Evolutionary conservation across 2,329 filamentous ascomycete species (phyloP), one percentile per base, ranked within the genome.

Genomic region (Diaporthe sp.): DNA sequence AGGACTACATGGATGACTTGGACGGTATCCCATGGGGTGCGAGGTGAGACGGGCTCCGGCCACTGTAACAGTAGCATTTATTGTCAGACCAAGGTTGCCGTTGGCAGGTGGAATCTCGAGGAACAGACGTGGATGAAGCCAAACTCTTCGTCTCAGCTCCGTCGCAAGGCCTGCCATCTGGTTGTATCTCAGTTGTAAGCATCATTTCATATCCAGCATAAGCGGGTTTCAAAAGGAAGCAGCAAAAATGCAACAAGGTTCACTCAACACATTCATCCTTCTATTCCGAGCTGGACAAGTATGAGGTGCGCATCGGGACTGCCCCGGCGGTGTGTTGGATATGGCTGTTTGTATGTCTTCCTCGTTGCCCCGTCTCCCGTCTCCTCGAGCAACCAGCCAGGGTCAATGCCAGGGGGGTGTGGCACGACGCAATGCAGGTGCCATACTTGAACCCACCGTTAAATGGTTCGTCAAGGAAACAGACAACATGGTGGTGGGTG

Each of bases 1-100:
- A 90, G 79, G 88, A 89, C 78, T 89, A 88, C 78, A 83, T 90
- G 78, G 89, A 90, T 77, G 88, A 90, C 76, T 79, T 90, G 76
- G 89, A 90, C 77, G 89, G 88, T 13, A 89, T 90, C 76, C 86
- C 87, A 9, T 89, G 88, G 81, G 78, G 82, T 49, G 81, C 79
- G 25, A 81, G 82, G 78, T 79, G 76, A 73, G 17, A n/a, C 3
- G 28, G 9, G 12, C 1, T n/a, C 19, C 10, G 25, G 61, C 42
- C 13, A 62, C 12, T 62, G 58, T 62, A 46, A 0, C 4, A 2
- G 17, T 42, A 34, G 12, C 19, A 13, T 13, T 49, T 46, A 49
- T 2, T 4, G 9, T 25, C 61, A 49, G 10, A 65, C 42, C 42
- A 31, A 49, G 61, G 42, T 44, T n/a, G 28, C 61, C 17, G 25